Evolutionary conservation across 2,329 filamentous ascomycete species (phyloP), one percentile per base, ranked within the genome.

Genomic region (Paecilomyces sp.): DNA sequence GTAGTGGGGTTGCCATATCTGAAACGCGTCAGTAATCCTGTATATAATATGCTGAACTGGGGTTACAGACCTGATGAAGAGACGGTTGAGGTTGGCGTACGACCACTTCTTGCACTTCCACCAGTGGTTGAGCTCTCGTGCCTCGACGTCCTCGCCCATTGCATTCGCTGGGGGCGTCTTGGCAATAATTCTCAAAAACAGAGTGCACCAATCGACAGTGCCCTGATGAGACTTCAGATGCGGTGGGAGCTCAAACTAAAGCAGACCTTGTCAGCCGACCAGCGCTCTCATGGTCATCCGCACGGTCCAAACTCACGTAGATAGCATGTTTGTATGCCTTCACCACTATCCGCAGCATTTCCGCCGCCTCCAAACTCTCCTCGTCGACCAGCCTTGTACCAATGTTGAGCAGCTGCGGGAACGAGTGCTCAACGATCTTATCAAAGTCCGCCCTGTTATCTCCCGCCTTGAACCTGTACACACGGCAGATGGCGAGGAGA

Each of bases 21-120:
- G 22, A 56, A 54, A 59, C 41, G 62, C 54, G 36, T 57, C 50
- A 61, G 52, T 31, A 5, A 55, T 18, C 22, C n/a, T 41, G n/a
- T 8, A 9, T 7, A 9, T 8, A 22, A 47, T 47, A 59, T 53
- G 41, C 54, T 15, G 15, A 50, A 55, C 9, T 6, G 24, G 25
- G 41, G 15, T 30, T 54, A 74, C 82, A 62, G 79, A 93, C 90
- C 91, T 85, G 67, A 97, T 92, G 72, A 94, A 99, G 18, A 99
- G 85, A 63, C 94, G 86, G 79, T 99, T 99, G 67, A 99, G 79
- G 76, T 97, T 97, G 70, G 94, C 96, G 76, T 97, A 99, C 13
- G 93, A 90, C 94, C 94, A 97, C 78, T 99, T 99, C 87, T 97
- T 97, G 64, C 92, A 90, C 81, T 97, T 99, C 93, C 93, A 99